Evolutionary conservation across 2,329 filamentous ascomycete genomes (phyloP).

Genomic region (Aureobasidium vineae): DNA sequence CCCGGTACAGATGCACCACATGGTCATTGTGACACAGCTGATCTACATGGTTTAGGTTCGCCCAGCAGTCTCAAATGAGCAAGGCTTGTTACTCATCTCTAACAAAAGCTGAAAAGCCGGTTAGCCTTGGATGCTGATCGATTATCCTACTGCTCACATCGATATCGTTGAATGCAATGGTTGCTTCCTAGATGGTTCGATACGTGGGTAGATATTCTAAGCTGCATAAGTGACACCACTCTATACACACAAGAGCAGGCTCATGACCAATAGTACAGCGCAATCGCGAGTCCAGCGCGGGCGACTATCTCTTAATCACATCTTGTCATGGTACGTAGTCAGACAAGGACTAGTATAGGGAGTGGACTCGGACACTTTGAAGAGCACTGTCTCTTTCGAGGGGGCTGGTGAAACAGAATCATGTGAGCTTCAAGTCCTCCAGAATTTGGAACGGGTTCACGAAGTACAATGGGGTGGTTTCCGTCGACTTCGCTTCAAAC

Average conservation of each 20-base stretch:
- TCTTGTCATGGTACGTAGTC: neutral
- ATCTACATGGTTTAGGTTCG: neutral
- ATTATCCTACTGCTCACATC: neutral
- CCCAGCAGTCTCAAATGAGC: neutral
- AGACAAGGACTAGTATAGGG: neutral
- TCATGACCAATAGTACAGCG: neutral
- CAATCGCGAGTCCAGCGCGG: neutral
- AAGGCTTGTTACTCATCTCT: neutral
- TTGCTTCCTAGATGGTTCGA: neutral
- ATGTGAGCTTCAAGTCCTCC: neutral
- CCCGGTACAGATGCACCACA: neutral
- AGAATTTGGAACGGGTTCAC: neutral
- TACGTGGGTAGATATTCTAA: neutral
- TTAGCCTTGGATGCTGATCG: neutral
- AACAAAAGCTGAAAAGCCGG: neutral
- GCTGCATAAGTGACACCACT: neutral
- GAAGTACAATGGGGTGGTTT: neutral
- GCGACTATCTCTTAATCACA: neutral
- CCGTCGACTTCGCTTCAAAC: slow-evolving; percentile 2
- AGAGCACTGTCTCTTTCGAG: neutral
- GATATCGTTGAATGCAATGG: neutral
- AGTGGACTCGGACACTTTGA: neutral
- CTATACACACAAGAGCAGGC: neutral
- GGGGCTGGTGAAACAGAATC: neutral
- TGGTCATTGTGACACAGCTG: neutral